phyloP scores from a whole-genome alignment of 352 stramenopile species.

The Globisporangium mamillatum region DNA sequence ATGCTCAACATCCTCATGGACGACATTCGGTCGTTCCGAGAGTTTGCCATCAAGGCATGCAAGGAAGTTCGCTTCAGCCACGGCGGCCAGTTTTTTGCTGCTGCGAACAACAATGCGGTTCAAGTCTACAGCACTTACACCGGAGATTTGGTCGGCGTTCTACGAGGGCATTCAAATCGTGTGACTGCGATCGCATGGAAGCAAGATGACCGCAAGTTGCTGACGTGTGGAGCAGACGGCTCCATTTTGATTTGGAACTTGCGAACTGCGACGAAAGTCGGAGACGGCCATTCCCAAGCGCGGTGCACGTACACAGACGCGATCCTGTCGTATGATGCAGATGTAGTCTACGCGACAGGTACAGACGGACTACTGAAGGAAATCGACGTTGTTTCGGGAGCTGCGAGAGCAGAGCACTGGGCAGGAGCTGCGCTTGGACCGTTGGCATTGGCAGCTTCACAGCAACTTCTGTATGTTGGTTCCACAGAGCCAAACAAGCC shows the following conservation, averaged over 20 bases:
- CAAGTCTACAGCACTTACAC: constrained; percentile 85
- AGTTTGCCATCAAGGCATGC: constrained; percentile 92
- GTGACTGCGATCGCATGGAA: constrained; percentile 83
- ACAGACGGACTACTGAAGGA: constrained; percentile 89
- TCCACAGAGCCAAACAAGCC: constrained; percentile 69
- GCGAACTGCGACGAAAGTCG: constrained; percentile 66
- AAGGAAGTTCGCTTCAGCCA: constrained; percentile 89
- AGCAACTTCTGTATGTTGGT: constrained; percentile 89
- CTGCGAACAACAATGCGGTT: constrained; percentile 87
- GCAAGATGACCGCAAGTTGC: constrained; percentile 67
- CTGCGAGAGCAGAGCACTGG: constrained; percentile 57
- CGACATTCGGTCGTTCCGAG: constrained; percentile 88
- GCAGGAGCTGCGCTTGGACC: constrained; percentile 63
- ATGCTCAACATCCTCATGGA: constrained; percentile 95
- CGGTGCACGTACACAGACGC: constrained; percentile 72
- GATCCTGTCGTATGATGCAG: constrained; percentile 52
- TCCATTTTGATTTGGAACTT: constrained; percentile 79
- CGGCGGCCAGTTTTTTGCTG: constrained; percentile 90
- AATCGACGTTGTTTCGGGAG: constrained; percentile 75
- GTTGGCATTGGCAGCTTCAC: constrained; percentile 75
- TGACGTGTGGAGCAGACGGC: constrained; percentile 75
- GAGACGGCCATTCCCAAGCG: constrained; percentile 74
- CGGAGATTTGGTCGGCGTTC: constrained; percentile 58
- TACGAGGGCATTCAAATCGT: constrained; percentile 81
- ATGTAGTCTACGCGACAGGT: constrained; percentile 87